Base-by-base conservation (phyloP, 1,284 basidiomycete genomes). In the Cutaneotrichosporon sp. region DNA sequence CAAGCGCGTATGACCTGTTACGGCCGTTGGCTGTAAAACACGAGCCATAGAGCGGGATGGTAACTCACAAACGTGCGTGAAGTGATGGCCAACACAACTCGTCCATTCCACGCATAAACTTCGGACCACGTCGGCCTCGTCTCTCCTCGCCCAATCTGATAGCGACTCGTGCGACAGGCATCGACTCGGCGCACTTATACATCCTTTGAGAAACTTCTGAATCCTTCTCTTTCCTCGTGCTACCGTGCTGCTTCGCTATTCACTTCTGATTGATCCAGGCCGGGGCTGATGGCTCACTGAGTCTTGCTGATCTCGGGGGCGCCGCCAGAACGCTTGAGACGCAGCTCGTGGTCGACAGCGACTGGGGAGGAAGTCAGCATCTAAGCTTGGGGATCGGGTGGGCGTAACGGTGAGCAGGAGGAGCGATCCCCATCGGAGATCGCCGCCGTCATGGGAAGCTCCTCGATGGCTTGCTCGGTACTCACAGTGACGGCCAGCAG, bases 401-500 rank as follows among this genome's bases (percentile, higher is more conserved):
- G n/a, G 13, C 31, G 8, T 52, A 16, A 14, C 6, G 16, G 25
- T n/a, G n/a, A n/a, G 38, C 3, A 20, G 22, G 2, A 38, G 20
- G 51, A 13, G 22, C 6, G 22, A 25, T 18, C 18, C 18, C 5
- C 27, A 16, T 52, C 31, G 9, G 31, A 34, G 2, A 52, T 36
- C 10, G 11, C 47, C 47, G 5, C 25, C 11, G 47, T 10, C 27
- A 7, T 11, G 9, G 20, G 24, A 10, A 47, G 45, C 18, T 16
- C 25, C 20, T 47, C 1, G 24, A 47, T n/a, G 50, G 36, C 9
- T 13, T 25, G 22, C 22, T 46, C 24, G 52, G 5, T 49, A 66
- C 64, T 66, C 38, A 66, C 64, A 56, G 61, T 66, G 64, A 29
- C 59, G 46, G 20, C 27, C 52, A 47, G 50, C 55, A 20, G 56